Evolutionary conservation across 805 yeast genomes (phyloP).

Genomic region (Geotrichum ghanense): DNA sequence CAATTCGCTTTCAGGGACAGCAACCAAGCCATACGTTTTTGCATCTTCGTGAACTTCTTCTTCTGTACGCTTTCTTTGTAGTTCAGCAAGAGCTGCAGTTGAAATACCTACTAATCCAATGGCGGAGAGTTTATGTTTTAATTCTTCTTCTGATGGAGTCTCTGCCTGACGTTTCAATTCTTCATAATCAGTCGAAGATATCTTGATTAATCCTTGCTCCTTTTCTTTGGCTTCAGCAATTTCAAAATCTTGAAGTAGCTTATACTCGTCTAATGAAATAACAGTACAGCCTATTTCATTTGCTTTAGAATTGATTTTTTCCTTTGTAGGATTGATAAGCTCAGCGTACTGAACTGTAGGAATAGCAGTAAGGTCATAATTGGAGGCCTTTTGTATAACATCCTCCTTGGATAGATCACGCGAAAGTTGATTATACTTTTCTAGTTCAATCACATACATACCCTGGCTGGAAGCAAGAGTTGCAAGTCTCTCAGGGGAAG

Average conservation of each 20-base stretch:
- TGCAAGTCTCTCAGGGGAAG: too few relatives aligned
- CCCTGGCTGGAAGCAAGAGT: too few relatives aligned
- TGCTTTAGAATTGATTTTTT: too few relatives aligned
- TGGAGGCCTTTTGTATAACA: constrained; percentile 14
- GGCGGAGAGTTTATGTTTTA: background rate
- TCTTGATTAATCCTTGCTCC: too few relatives aligned
- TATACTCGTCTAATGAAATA: too few relatives aligned
- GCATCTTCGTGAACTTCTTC: constrained; percentile 3
- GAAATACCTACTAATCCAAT: background rate
- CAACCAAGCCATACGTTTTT: constrained; percentile 12
- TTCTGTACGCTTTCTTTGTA: background rate
- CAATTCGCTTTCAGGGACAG: constrained; percentile 17
- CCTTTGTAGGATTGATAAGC: too few relatives aligned
- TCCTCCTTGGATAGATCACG: constrained; percentile 19
- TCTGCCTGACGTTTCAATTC: background rate
- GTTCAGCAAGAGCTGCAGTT: background rate
- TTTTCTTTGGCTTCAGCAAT: too few relatives aligned
- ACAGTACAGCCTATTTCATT: too few relatives aligned
- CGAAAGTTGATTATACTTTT: too few relatives aligned
- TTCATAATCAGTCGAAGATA: background rate
- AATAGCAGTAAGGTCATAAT: constrained; percentile 20
- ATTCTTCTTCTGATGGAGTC: background rate
- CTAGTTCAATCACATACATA: too few relatives aligned
- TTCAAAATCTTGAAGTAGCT: too few relatives aligned
- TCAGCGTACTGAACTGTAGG: constrained; percentile 8